Conservation (phyloP, 805 yeast genomes). For the Kregervanrija delftensis region DNA sequence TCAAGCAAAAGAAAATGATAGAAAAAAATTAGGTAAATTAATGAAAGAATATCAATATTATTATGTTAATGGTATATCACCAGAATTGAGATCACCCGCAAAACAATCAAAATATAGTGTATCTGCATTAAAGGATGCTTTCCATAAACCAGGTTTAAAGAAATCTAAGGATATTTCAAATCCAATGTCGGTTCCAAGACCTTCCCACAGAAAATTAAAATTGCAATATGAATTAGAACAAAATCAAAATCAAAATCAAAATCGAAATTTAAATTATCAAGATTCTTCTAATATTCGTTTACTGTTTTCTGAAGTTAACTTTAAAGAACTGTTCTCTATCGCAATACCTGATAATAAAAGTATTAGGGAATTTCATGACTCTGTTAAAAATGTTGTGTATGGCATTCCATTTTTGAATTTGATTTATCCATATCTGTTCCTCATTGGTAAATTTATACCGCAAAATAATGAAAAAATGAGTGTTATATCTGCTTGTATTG, state of each 20-base stretch:
- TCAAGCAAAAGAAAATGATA: slow-evolving; percentile 4
- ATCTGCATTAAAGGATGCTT: neutral
- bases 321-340: no score
- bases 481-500: no score
- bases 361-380: slow-evolving; percentile 6
- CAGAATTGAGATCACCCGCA: neutral
- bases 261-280: no score
- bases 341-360: slow-evolving; percentile 3
- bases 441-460: slow-evolving; percentile 6
- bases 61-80: slow-evolving; percentile 7
- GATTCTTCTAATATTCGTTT: no score
- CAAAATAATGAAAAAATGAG: neutral
- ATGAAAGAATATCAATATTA: slow-evolving; percentile 9
- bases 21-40: slow-evolving; percentile 1
- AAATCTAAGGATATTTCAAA: no score
- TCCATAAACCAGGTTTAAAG: no score
- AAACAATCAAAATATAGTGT: neutral
- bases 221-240: no score
- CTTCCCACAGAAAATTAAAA: no score
- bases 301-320: no score
- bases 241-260: no score
- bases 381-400: neutral
- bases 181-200: no score
- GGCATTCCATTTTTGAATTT: slow-evolving; percentile 5
- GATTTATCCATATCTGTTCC: slow-evolving; percentile 1